Conservation (phyloP, 306 rosid species). For the Coriaria nepalensis region DNA sequence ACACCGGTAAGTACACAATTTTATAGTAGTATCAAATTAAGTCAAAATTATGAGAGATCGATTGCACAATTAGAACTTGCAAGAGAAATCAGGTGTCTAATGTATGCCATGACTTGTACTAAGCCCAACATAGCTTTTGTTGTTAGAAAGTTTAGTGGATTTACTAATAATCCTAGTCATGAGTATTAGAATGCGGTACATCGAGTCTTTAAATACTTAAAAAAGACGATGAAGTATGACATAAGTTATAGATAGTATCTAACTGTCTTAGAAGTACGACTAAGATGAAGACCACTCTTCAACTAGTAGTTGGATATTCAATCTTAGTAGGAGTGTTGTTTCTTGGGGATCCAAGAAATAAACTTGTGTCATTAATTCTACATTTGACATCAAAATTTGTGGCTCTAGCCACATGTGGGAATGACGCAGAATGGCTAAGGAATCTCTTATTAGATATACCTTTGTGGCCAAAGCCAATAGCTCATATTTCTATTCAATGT, state of each 20-base stretch:
- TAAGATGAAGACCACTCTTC: background rate
- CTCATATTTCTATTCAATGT: constrained; percentile 1
- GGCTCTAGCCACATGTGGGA: background rate
- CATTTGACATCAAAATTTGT: background rate
- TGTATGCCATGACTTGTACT: constrained; percentile 1
- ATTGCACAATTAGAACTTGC: background rate
- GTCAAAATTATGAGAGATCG: background rate
- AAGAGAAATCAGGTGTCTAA: background rate
- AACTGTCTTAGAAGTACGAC: no score
- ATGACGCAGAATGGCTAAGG: background rate
- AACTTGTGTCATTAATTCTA: background rate
- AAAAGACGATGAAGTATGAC: no score
- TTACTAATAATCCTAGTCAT: background rate
- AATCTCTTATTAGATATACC: background rate
- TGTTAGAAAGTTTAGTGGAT: background rate
- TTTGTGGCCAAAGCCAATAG: background rate
- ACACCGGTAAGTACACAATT: no score
- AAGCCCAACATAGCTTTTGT: background rate
- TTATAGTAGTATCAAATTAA: background rate
- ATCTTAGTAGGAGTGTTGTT: background rate
- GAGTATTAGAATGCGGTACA: background rate
- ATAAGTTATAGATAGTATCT: no score
- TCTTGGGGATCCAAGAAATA: constrained; percentile 1
- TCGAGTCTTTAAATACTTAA: background rate
- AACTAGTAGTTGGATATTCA: background rate